These are phyloP conservation scores for Apophysomyces variabilis DNA, from an alignment of 371 early-diverging fungal species.

Conservation along the genomic window DNA sequence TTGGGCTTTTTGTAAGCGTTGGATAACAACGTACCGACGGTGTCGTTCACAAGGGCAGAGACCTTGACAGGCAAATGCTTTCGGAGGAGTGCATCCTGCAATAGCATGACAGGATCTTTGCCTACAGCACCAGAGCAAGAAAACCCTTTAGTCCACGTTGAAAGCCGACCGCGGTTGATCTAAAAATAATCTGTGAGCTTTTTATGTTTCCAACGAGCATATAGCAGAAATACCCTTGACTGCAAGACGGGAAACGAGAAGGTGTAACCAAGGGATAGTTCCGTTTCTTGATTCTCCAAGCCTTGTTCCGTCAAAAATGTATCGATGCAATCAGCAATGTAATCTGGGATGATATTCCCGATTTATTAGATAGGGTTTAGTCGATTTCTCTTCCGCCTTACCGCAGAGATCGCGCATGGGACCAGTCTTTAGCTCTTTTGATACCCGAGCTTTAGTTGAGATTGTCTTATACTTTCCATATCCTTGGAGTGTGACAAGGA, in stretches of 20 bases:
- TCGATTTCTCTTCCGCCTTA: constrained; percentile 17
- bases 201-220: constrained; percentile 25
- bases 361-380: neutral
- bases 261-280: constrained; percentile 87
- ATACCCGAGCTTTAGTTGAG: constrained; percentile 81
- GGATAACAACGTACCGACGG: constrained; percentile 91
- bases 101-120: constrained; percentile 84
- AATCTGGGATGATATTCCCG: constrained; percentile 55
- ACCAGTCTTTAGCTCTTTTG: constrained; percentile 78
- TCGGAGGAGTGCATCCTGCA: constrained; percentile 85
- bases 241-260: constrained; percentile 95
- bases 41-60: constrained; percentile 94
- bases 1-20: constrained; percentile 84
- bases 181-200: neutral
- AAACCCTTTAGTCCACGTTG: constrained; percentile 96
- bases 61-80: constrained; percentile 77
- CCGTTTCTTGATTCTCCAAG: constrained; percentile 33
- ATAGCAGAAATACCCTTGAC: constrained; percentile 44
- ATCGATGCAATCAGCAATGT: constrained; percentile 86
- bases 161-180: constrained; percentile 77
- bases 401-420: constrained; percentile 56
- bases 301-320: constrained; percentile 74
- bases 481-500: constrained; percentile 84
- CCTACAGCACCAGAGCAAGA: constrained; percentile 77
- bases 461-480: constrained; percentile 64